These are phyloP conservation scores for Trametes meyenii DNA, from an alignment of 768 basidiomycete species.

Conservation along the genomic window DNA sequence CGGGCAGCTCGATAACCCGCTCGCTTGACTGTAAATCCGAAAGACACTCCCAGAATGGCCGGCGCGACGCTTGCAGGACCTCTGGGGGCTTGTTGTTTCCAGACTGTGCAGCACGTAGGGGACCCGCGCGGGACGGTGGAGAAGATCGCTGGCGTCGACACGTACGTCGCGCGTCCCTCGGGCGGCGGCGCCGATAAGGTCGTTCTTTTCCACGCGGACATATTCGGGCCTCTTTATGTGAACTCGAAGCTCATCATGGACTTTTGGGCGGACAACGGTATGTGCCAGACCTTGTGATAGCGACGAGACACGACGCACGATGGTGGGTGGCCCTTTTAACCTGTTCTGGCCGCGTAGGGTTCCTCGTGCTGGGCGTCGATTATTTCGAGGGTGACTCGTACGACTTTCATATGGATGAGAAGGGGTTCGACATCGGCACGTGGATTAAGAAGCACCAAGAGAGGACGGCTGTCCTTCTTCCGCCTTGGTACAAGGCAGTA, in stretches of 20 bases:
- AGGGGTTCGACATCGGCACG: slow-evolving; percentile 16
- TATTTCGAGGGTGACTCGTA: slow-evolving; percentile 66
- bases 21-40: too few species aligned
- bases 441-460: slow-evolving; percentile 5
- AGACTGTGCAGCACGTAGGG: slow-evolving; percentile 48
- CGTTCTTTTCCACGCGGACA: slow-evolving; percentile 59
- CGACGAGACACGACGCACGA: background rate
- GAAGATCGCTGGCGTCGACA: slow-evolving; percentile 46
- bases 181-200: slow-evolving; percentile 32
- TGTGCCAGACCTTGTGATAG: background rate
- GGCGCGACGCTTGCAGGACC: slow-evolving; percentile 7
- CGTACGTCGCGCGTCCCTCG: slow-evolving; percentile 56
- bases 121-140: slow-evolving; percentile 40
- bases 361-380: slow-evolving; percentile 59
- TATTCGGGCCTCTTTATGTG: slow-evolving; percentile 59
- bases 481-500: too few species aligned
- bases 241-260: slow-evolving; percentile 65
- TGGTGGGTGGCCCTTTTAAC: background rate
- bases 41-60: too few species aligned
- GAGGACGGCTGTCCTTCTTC: too few species aligned
- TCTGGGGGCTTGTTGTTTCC: slow-evolving; percentile 52
- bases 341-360: slow-evolving; percentile 47
- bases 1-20: too few species aligned
- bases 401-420: slow-evolving; percentile 39
- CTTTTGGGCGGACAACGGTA: slow-evolving; percentile 63